A percentile compares a stretch with the other conserved stretches of the same genome.
phyloP scores from a whole-genome alignment of 768 basidiomycete species.

The Leccinum truebloodii region DNA sequence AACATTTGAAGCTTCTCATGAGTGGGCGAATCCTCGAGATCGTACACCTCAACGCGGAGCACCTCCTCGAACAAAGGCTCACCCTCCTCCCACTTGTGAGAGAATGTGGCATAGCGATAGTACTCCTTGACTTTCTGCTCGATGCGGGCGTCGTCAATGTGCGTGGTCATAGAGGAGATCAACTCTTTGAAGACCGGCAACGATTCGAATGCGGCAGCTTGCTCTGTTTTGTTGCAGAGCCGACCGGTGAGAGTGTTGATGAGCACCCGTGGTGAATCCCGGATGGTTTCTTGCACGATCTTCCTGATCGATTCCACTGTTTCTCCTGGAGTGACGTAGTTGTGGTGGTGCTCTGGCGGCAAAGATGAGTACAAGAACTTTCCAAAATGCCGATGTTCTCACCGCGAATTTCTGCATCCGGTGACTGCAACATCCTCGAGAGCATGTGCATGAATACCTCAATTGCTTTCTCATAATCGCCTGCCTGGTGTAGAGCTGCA shows the following conservation, averaged over 20 bases:
- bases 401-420: background rate
- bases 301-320: background rate
- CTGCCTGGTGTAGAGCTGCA: background rate
- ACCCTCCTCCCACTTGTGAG: background rate
- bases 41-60: background rate
- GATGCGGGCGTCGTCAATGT: background rate
- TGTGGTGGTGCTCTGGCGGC: background rate
- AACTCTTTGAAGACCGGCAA: background rate
- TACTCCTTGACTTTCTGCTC: background rate
- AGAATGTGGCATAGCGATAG: background rate
- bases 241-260: background rate
- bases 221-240: background rate
- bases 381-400: background rate
- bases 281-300: background rate
- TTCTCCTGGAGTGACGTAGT: background rate
- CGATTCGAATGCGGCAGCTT: background rate
- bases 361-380: background rate
- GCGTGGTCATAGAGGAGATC: background rate
- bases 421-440: background rate
- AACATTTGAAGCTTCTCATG: background rate
- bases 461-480: background rate
- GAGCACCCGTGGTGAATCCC: background rate
- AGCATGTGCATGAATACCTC: background rate
- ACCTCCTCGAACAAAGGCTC: background rate
- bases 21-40: background rate